Evolutionary conservation across 2,329 filamentous ascomycete genomes (phyloP).

Genomic region (Beauveria rudraprayagi): DNA sequence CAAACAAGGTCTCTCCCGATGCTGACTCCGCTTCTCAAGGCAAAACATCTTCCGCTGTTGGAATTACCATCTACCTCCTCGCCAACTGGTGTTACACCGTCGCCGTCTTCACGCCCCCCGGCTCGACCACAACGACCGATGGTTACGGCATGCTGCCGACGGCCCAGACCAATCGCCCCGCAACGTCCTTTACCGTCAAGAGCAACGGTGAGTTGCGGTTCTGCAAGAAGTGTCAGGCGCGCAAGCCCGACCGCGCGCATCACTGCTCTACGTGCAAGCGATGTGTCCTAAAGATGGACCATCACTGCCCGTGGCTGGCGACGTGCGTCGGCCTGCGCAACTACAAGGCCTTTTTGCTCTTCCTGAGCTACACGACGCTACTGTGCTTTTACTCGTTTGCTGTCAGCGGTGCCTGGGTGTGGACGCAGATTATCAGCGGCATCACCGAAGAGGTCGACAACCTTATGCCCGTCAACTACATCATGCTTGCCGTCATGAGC

Average conservation of each 20-base stretch:
- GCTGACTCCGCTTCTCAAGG: slow-evolving; percentile 30
- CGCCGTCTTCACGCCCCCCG: slow-evolving; percentile 88
- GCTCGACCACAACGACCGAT: slow-evolving; percentile 55
- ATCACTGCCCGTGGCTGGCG: slow-evolving; percentile 96
- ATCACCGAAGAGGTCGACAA: slow-evolving; percentile 64
- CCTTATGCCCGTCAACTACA: slow-evolving; percentile 81
- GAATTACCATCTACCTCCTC: slow-evolving; percentile 64
- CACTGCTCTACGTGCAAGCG: slow-evolving; percentile 92
- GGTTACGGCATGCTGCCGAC: slow-evolving; percentile 74
- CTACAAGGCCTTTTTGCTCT: slow-evolving; percentile 91
- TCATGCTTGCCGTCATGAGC: slow-evolving; percentile 76
- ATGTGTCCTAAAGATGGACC: slow-evolving; percentile 98
- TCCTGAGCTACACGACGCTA: slow-evolving; percentile 78
- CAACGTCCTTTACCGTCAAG: slow-evolving; percentile 84
- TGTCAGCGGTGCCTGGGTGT: slow-evolving; percentile 76
- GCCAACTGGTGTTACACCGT: slow-evolving; percentile 86
- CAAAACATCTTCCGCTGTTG: slow-evolving; percentile 50
- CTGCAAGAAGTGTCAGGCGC: slow-evolving; percentile 94
- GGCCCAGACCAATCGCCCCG: slow-evolving; percentile 40
- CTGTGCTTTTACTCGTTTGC: slow-evolving; percentile 78
- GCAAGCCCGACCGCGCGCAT: slow-evolving; percentile 91
- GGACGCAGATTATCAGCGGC: slow-evolving; percentile 64
- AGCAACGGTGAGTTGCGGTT: slow-evolving; percentile 78
- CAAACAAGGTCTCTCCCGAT: neutral
- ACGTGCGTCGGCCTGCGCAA: slow-evolving; percentile 91